Conservation (phyloP, 176 grass and related monocot genomes). For the Avena eriantha region DNA sequence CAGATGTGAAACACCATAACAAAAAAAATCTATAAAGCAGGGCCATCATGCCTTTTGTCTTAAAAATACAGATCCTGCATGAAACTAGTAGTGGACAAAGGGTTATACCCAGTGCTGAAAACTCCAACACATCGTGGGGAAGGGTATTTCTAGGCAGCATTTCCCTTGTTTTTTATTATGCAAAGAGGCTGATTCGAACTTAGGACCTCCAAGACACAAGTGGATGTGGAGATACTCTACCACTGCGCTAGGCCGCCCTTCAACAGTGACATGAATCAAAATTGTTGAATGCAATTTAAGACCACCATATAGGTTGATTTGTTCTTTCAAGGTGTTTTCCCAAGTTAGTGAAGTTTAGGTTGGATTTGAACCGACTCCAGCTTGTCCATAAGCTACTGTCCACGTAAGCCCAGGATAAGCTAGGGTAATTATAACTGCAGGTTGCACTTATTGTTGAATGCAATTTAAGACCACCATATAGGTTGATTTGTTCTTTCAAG, state of each 20-base stretch:
- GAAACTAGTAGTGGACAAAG: too few species aligned
- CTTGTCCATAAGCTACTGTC: background rate
- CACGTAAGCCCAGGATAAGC: background rate
- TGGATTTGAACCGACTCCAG: background rate
- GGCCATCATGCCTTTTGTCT: too few species aligned
- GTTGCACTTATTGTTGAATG: background rate
- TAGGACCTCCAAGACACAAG: too few species aligned
- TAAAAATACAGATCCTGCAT: too few species aligned
- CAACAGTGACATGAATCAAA: background rate
- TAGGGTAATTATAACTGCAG: background rate
- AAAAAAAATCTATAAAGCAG: background rate
- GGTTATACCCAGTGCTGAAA: too few species aligned
- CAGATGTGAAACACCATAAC: too few species aligned
- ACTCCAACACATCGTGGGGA: too few species aligned
- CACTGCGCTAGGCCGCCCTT: too few species aligned
- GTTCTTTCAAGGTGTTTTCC: background rate
- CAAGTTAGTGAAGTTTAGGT: background rate
- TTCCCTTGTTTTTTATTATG: too few species aligned
- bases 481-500: background rate
- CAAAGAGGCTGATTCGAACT: too few species aligned
- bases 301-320: background rate
- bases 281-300: background rate
- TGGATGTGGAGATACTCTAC: too few species aligned
- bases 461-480: background rate
- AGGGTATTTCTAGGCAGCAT: too few species aligned